Evolutionary conservation across 1,284 basidiomycete genomes (phyloP).

Genomic region (Crucibulum cyathiforme): DNA sequence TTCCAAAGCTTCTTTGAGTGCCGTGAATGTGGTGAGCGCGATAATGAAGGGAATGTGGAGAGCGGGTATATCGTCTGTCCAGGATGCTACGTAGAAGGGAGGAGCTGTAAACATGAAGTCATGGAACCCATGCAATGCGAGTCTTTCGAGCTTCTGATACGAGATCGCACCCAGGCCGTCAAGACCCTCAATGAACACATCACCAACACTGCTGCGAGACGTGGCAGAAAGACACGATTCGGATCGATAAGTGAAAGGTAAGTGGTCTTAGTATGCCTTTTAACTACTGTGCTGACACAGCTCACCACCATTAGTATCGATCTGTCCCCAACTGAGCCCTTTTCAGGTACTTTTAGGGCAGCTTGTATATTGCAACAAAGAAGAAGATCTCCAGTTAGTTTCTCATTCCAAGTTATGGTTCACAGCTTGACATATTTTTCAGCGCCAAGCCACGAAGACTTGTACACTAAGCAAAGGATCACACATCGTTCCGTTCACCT

Average conservation of each 20-base stretch:
- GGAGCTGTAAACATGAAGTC: slow-evolving; percentile 61
- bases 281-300: not conserved
- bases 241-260: not conserved
- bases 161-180: slow-evolving; percentile 34
- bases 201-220: too few relatives aligned
- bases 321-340: not conserved
- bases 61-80: slow-evolving; percentile 64
- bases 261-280: not conserved
- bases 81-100: slow-evolving; percentile 76
- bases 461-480: slow-evolving; percentile 16
- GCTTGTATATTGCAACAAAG: slow-evolving; percentile 35
- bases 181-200: slow-evolving; percentile 17
- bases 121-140: slow-evolving; percentile 68
- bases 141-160: slow-evolving; percentile 39
- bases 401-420: not conserved
- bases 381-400: slow-evolving; percentile 1
- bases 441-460: slow-evolving; percentile 9
- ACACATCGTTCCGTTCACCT: slow-evolving; percentile 30
- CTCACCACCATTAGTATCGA: not conserved
- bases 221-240: not conserved
- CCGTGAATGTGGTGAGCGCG: slow-evolving; percentile 40
- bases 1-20: slow-evolving; percentile 83
- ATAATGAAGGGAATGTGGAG: slow-evolving; percentile 15
- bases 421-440: not conserved
- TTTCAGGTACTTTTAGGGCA: slow-evolving; percentile 39